Evolutionary conservation across 2,329 filamentous ascomycete genomes (phyloP), one percentile per base, ranked within the genome.

Genomic region (Capronia americana): DNA sequence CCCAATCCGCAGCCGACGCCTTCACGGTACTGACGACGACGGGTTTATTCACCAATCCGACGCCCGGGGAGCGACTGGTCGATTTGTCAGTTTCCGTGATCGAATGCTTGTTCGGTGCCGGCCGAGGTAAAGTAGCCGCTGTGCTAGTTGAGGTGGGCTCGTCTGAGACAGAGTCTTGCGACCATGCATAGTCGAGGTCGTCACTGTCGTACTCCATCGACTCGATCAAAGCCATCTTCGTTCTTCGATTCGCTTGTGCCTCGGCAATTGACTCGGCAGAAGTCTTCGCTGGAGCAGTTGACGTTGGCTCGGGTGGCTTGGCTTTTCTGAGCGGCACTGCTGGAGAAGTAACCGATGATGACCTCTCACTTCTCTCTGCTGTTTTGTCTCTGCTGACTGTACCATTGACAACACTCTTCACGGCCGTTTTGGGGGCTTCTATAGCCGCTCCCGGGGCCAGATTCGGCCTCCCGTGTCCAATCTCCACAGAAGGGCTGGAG

Each of bases 211-310:
- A 73, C 20, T 73, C 70, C 30, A 74, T 72, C 72, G 73, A 75
- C 53, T 73, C 71, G 63, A 76, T 69, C 17, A 75, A 74, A 53
- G 74, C 73, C 62, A 77, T 66, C 64, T 78, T 78, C 5, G 77
- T 76, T 61, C 68, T 69, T 55, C 74, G 66, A 62, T 77, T 78
- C 30, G 75, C 74, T 53, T 75, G 70, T 0, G 72, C 74, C 48
- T 71, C 67, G 6, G 68, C 69, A 17, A 72, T 38, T 32, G 63
- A 57, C 63, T 44, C 50, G n/a, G 51, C 48, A 14, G 41, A 20
- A n/a, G 11, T 30, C 28, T 32, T 55, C 20, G 58, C 38, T 44
- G 71, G 46, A 30, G 46, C 54, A 11, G 57, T 50, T 48, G 60
- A 46, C 1, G 65, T 28, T 50, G 59, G 34, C 24, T 58, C 51